Conservation (phyloP, 768 basidiomycete genomes). For the Piloderma croceum region DNA sequence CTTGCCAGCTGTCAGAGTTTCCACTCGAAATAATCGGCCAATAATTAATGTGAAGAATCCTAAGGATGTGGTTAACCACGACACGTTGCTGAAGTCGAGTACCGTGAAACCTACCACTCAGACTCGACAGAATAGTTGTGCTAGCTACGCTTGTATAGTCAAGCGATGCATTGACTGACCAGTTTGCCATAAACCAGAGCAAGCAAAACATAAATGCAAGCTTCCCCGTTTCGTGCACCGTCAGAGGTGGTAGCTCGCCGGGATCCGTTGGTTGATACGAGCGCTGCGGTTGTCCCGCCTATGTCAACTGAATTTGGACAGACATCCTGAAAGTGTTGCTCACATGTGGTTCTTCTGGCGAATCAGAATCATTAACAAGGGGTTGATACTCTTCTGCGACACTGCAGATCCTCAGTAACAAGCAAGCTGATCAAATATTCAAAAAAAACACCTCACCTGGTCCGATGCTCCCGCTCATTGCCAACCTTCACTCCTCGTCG, state of each 20-base stretch:
- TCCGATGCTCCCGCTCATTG: no score
- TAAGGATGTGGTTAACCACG: no score
- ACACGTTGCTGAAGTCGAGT: no score
- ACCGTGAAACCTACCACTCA: constrained; percentile 65
- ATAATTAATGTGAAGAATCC: constrained; percentile 91
- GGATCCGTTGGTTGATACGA: no score
- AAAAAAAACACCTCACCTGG: no score
- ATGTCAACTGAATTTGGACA: no score
- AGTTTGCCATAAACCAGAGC: constrained; percentile 94
- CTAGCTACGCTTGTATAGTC: constrained; percentile 92
- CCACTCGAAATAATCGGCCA: constrained; percentile 78
- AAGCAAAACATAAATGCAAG: constrained; percentile 80
- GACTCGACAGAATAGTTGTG: constrained; percentile 82
- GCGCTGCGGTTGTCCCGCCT: no score
- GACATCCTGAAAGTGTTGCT: no score
- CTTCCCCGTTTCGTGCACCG: constrained; percentile 62
- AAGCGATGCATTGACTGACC: constrained; percentile 79
- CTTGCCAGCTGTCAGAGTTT: constrained; percentile 68
- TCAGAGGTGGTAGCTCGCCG: constrained; percentile 39
- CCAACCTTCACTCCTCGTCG: no score
- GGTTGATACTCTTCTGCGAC: background rate
- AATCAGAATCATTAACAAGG: background rate
- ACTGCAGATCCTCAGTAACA: background rate
- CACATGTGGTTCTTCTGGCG: no score
- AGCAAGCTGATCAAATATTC: no score